These are phyloP conservation scores for Priceomyces castillae DNA, from an alignment of 805 yeast genomes.

Conservation along the genomic window DNA sequence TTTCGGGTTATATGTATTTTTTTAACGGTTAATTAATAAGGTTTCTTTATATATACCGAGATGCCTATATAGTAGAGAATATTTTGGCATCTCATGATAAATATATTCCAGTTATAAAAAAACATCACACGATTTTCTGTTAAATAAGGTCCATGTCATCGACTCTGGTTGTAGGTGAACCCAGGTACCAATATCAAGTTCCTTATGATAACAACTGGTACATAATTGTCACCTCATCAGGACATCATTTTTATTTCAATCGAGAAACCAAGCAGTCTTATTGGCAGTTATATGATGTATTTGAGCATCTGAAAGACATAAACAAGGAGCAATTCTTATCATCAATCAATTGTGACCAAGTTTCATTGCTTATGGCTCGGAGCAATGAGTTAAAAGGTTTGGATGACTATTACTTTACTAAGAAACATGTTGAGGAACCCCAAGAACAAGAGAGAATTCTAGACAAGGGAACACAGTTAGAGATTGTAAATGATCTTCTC, in stretches of 20 bases:
- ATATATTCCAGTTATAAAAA: background rate
- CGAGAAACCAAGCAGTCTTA: conserved; percentile 16
- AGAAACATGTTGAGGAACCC: background rate
- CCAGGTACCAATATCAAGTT: conserved; percentile 19
- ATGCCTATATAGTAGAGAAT: background rate
- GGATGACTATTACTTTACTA: conserved; percentile 1
- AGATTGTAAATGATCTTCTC: conserved; percentile 14
- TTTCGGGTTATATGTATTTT: background rate
- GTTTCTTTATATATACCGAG: background rate
- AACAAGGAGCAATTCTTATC: conserved; percentile 20
- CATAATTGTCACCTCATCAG: conserved; percentile 25
- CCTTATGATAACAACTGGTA: conserved; percentile 24
- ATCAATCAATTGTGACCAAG: conserved; percentile 27
- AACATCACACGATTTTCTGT: background rate
- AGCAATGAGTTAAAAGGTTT: conserved; percentile 18
- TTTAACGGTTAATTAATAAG: background rate
- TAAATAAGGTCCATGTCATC: background rate
- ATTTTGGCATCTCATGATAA: background rate
- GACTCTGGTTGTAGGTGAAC: conserved; percentile 8
- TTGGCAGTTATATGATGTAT: conserved; percentile 35
- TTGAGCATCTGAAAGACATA: conserved; percentile 14
- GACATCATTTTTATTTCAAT: conserved; percentile 33
- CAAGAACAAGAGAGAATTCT: conserved; percentile 7
- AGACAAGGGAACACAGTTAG: conserved; percentile 8
- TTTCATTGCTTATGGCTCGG: conserved; percentile 28